phyloP scores from a whole-genome alignment of 2,329 filamentous ascomycete genomes.

The Aspergillus sp. region DNA sequence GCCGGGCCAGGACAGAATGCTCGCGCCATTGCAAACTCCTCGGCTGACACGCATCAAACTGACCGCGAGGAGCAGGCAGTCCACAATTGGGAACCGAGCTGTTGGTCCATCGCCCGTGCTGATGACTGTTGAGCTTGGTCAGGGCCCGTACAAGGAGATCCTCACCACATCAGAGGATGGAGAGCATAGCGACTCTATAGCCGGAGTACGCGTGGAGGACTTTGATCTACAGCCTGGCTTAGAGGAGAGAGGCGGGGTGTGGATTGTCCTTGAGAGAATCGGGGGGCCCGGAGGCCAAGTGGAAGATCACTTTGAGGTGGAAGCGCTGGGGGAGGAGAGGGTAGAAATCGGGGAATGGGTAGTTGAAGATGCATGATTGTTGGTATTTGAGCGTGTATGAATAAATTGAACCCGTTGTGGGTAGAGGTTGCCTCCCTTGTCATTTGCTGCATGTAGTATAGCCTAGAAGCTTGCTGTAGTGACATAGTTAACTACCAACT shows the following conservation, averaged over 20 bases:
- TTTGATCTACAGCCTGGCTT: slow-evolving; percentile 71
- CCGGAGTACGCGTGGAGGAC: slow-evolving; percentile 68
- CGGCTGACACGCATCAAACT: slow-evolving; percentile 64
- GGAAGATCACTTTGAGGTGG: slow-evolving; percentile 44
- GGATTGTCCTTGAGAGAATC: slow-evolving; percentile 80
- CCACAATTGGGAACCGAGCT: slow-evolving; percentile 37
- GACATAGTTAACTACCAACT: too few species aligned
- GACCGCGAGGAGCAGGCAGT: slow-evolving; percentile 51
- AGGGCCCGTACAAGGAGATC: slow-evolving; percentile 65
- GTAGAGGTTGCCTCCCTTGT: too few species aligned
- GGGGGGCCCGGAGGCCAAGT: slow-evolving; percentile 58
- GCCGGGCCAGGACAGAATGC: slow-evolving; percentile 53
- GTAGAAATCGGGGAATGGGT: slow-evolving; percentile 46
- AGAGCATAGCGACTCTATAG: slow-evolving; percentile 68
- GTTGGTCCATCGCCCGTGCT: slow-evolving; percentile 58
- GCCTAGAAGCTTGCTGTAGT: too few species aligned
- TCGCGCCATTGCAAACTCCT: slow-evolving; percentile 50
- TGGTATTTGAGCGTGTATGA: not conserved
- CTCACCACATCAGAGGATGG: slow-evolving; percentile 71
- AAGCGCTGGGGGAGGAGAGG: slow-evolving; percentile 43
- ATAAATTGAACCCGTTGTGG: not conserved
- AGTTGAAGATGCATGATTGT: slow-evolving; percentile 32
- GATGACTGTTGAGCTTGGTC: slow-evolving; percentile 70
- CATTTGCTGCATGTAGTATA: too few species aligned
- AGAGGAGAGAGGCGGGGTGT: slow-evolving; percentile 60